Evolutionary conservation across 176 grass and related monocot species (phyloP).

Genomic region (Chrysopogon serrulatus): DNA sequence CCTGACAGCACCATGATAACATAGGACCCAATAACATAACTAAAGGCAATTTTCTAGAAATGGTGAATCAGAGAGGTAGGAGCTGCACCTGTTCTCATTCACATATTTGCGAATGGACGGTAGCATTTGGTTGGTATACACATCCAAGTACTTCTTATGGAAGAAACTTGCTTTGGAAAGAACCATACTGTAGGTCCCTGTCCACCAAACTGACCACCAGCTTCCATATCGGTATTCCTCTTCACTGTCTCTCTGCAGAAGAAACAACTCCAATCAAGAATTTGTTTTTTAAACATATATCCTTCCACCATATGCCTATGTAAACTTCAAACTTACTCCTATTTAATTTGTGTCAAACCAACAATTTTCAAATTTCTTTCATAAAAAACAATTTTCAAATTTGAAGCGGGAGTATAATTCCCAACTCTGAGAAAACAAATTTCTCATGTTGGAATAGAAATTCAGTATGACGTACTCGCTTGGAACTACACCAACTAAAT

Average conservation of each 20-base stretch:
- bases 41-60: not conserved
- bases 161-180: constrained; percentile 93
- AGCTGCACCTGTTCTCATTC: constrained; percentile 49
- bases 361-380: too few species aligned
- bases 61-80: not conserved
- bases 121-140: constrained; percentile 76
- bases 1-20: not conserved
- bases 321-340: not conserved
- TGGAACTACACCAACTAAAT: not conserved
- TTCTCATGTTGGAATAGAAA: not conserved
- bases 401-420: too few species aligned
- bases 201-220: constrained; percentile 99
- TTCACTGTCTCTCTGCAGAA: constrained; percentile 27
- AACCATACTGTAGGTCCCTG: constrained; percentile 88
- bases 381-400: too few species aligned
- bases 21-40: not conserved
- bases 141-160: constrained; percentile 61
- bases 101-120: constrained; percentile 67
- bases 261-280: not conserved
- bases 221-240: constrained; percentile 59
- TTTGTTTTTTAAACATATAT: not conserved
- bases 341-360: not conserved
- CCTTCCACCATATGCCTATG: not conserved
- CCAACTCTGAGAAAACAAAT: not conserved
- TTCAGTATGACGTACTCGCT: not conserved